phyloP scores from a whole-genome alignment of 176 grass and related monocot species.

The Carex scoparia region DNA sequence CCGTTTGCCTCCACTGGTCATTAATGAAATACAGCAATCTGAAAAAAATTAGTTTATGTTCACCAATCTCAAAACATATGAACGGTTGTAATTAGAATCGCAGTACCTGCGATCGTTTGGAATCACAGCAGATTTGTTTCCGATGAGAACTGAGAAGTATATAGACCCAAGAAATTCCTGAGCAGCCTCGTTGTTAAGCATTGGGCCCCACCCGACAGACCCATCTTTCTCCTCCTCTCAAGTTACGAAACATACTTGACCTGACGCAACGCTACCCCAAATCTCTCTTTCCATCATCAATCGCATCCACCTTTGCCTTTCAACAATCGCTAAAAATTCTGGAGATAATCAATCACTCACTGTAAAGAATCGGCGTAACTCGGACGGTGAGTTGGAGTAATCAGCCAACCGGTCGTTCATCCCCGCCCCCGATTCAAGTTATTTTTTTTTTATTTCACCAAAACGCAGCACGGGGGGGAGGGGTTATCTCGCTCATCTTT shows the following conservation, averaged over 20 bases:
- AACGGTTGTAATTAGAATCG: too few species aligned
- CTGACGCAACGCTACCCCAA: constrained; percentile 9
- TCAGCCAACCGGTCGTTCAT: not conserved
- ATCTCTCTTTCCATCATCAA: constrained; percentile 4
- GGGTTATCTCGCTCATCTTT: not conserved
- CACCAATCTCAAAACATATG: too few species aligned
- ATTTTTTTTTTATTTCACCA: not conserved
- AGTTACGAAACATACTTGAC: not conserved
- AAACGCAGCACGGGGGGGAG: not conserved
- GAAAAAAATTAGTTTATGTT: too few species aligned
- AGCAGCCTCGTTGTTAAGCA: not conserved
- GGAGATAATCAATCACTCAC: not conserved
- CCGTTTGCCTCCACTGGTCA: too few species aligned
- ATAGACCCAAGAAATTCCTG: not conserved
- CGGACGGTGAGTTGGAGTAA: not conserved
- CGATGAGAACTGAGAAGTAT: too few species aligned
- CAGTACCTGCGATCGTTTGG: too few species aligned
- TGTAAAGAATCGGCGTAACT: not conserved
- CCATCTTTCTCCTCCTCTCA: not conserved
- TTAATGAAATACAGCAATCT: too few species aligned
- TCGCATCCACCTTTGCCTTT: not conserved
- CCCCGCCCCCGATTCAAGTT: not conserved
- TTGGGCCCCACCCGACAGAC: not conserved
- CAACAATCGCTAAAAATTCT: not conserved
- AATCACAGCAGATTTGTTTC: too few species aligned